phyloP scores from a whole-genome alignment of 176 grass and related monocot genomes.

The Canna indica region DNA sequence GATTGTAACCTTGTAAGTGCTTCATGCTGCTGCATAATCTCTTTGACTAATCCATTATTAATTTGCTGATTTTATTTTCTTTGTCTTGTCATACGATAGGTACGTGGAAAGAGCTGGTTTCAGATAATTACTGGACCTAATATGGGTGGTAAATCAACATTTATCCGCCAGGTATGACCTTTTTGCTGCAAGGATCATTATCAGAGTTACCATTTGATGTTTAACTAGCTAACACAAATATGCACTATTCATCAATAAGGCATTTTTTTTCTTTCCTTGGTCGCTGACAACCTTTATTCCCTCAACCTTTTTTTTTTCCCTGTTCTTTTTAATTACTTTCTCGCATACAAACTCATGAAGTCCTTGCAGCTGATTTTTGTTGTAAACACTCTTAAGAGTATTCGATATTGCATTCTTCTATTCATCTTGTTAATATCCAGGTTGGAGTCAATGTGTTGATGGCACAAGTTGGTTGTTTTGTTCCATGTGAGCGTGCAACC shows the following conservation, averaged over 20 bases:
- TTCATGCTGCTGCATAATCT: neutral
- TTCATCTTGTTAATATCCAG: conserved; percentile 24
- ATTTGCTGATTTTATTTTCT: neutral
- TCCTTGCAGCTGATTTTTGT: neutral
- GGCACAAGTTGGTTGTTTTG: conserved; percentile 92
- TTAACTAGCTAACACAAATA: neutral
- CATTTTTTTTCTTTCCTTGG: neutral
- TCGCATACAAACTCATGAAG: neutral
- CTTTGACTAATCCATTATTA: conserved; percentile 8
- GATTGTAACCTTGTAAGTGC: conserved; percentile 79
- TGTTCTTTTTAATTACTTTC: neutral
- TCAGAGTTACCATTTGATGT: neutral
- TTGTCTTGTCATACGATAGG: conserved; percentile 32
- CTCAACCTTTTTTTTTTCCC: neutral
- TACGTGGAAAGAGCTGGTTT: conserved; percentile 94
- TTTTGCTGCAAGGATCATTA: conserved; percentile 21
- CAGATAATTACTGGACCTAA: conserved; percentile 98
- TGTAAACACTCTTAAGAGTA: neutral
- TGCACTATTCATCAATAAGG: neutral
- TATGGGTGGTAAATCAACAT: conserved; percentile 99
- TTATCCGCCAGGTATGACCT: conserved; percentile 71
- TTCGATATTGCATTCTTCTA: neutral
- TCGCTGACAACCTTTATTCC: no score
- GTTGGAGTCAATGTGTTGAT: conserved; percentile 90
- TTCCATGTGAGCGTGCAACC: conserved; percentile 80